Conservation (phyloP, 1,139 yeast genomes). For the Geotrichum australiense region DNA sequence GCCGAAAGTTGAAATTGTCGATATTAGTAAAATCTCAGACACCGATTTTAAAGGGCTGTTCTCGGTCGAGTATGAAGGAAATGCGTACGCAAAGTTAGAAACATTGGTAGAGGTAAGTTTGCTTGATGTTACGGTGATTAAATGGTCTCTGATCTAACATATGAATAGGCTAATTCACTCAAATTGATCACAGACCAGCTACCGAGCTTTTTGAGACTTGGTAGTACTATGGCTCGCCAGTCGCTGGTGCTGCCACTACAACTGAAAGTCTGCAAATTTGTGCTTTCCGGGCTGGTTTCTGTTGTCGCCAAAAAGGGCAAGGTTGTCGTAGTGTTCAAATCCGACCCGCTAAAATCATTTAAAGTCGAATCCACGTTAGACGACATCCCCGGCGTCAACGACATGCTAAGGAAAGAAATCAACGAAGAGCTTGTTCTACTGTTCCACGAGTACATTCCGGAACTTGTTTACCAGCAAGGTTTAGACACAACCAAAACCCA, state of each 20-base stretch:
- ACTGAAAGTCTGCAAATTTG: conserved; percentile 54
- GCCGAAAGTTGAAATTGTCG: conserved; percentile 64
- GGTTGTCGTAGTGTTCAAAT: conserved; percentile 62
- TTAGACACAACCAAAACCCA: conserved; percentile 25
- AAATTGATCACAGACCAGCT: conserved; percentile 44
- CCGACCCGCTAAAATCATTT: conserved; percentile 71
- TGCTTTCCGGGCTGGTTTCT: conserved; percentile 60
- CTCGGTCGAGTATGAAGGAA: conserved; percentile 64
- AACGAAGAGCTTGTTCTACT: conserved; percentile 64
- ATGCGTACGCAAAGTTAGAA: conserved; percentile 58
- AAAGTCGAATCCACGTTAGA: conserved; percentile 69
- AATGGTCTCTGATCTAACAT: conserved; percentile 1
- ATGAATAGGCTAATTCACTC: conserved; percentile 52
- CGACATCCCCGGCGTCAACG: conserved; percentile 64
- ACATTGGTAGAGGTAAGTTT: conserved; percentile 54
- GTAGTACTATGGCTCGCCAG: conserved; percentile 43
- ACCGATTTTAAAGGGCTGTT: conserved; percentile 70
- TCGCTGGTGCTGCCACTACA: conserved; percentile 63
- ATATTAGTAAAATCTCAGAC: conserved; percentile 63
- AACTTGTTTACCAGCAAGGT: conserved; percentile 52
- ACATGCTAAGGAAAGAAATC: conserved; percentile 59
- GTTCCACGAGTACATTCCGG: conserved; percentile 71
- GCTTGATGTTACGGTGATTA: too few relatives aligned
- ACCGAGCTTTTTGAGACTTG: conserved; percentile 46
- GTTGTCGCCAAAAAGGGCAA: conserved; percentile 62